phyloP scores from a whole-genome alignment of 768 basidiomycete species.

The Calocera viscosa region DNA sequence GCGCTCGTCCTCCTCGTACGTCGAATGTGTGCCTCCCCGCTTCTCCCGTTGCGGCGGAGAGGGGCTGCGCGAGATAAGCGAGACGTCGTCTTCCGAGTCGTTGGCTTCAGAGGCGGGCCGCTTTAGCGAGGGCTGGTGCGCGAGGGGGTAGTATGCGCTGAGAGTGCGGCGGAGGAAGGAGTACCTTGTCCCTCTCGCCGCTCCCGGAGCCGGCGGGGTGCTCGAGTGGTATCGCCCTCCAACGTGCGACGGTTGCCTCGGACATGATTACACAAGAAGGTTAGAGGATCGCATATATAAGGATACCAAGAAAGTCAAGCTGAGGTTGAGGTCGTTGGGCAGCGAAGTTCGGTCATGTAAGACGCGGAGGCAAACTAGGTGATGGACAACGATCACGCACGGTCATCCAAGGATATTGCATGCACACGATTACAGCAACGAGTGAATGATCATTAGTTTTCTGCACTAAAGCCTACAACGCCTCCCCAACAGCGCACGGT shows the following conservation, averaged over 20 bases:
- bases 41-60: constrained; percentile 51
- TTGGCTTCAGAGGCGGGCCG: not conserved
- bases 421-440: not conserved
- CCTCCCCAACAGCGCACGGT: not conserved
- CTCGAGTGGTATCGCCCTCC: constrained; percentile 55
- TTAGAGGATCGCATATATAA: not conserved
- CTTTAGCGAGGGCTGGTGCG: not conserved
- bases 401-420: not conserved
- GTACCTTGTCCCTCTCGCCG: constrained; percentile 47
- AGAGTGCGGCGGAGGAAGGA: constrained; percentile 25
- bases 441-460: not conserved
- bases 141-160: constrained; percentile 26
- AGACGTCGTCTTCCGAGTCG: constrained; percentile 64
- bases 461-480: constrained; percentile 1
- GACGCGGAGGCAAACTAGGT: not conserved
- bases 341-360: not conserved
- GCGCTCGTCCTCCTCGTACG: constrained; percentile 62
- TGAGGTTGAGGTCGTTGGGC: not conserved
- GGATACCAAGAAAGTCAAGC: not conserved
- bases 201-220: constrained; percentile 17
- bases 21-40: constrained; percentile 33
- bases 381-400: too few species aligned
- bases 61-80: constrained; percentile 61
- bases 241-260: constrained; percentile 48
- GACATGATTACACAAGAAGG: constrained; percentile 42